A percentile compares a stretch with the other conserved stretches of the same genome.
Evolutionary conservation across 1,284 basidiomycete genomes (phyloP).

Genomic region (Paramarasmius palmivorus): DNA sequence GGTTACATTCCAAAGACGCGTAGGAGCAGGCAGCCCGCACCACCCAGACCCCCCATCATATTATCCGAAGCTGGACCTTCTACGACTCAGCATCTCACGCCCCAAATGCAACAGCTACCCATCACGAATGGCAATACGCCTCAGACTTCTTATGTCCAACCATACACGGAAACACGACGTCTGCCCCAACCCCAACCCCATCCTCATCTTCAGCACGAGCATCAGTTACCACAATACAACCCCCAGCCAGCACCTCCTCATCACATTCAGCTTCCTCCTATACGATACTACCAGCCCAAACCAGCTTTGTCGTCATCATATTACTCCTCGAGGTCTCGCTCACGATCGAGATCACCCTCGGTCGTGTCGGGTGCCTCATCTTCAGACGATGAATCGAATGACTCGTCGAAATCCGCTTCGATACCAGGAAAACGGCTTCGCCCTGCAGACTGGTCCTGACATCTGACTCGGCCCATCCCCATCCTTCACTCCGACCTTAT

Average conservation of each 20-base stretch:
- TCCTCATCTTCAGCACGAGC: not conserved
- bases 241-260: not conserved
- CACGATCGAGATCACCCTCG: too few species aligned
- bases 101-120: not conserved
- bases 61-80: not conserved
- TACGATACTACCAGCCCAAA: not conserved
- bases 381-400: too few species aligned
- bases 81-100: not conserved
- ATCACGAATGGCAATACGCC: not conserved
- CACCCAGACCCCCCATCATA: not conserved
- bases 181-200: not conserved
- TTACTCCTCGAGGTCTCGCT: too few species aligned
- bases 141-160: not conserved
- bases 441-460: too few species aligned
- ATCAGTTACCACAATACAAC: constrained; percentile 1
- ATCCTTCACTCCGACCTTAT: too few species aligned
- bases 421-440: too few species aligned
- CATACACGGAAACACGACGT: not conserved
- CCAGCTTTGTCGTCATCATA: too few species aligned
- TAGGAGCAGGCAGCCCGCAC: constrained; percentile 9
- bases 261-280: constrained; percentile 3
- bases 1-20: constrained; percentile 14
- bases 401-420: too few species aligned
- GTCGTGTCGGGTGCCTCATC: too few species aligned
- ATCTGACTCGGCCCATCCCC: too few species aligned